A percentile compares a stretch with the other conserved stretches of the same genome.
Conservation (phyloP, 1,139 yeast species). For the Hyphopichia burtonii region DNA sequence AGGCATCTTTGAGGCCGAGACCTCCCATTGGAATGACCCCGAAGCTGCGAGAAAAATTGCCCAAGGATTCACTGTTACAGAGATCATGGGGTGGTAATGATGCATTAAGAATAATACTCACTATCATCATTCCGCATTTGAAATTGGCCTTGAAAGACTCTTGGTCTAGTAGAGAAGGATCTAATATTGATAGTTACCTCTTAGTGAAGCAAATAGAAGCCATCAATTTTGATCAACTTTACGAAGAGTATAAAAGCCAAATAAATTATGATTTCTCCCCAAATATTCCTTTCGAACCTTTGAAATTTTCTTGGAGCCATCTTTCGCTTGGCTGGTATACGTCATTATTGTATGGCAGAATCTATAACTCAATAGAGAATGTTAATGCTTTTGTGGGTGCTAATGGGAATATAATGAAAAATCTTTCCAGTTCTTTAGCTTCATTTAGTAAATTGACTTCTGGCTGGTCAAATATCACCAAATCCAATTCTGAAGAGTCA, state of each 20-base stretch:
- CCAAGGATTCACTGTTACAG: conserved; percentile 47
- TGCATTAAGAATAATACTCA: conserved; percentile 45
- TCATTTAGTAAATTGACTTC: conserved; percentile 45
- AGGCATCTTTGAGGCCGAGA: conserved; percentile 35
- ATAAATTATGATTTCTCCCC: conserved; percentile 37
- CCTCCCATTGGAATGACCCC: conserved; percentile 65
- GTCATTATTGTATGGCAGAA: conserved; percentile 63
- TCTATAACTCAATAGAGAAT: conserved; percentile 48
- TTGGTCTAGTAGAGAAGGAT: conserved; percentile 25
- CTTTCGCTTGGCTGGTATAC: conserved; percentile 76
- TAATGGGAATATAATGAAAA: conserved; percentile 29
- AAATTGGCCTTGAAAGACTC: conserved; percentile 36
- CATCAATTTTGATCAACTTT: conserved; percentile 23
- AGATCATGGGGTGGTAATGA: conserved; percentile 63
- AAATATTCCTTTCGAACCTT: conserved; percentile 42
- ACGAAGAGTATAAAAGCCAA: conserved; percentile 18
- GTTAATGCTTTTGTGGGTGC: conserved; percentile 22
- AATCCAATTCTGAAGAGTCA: conserved; percentile 11
- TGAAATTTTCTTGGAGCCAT: conserved; percentile 60
- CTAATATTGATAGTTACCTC: conserved; percentile 28
- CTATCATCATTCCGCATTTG: conserved; percentile 40
- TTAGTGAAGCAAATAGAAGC: conserved; percentile 42
- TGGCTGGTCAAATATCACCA: conserved; percentile 36
- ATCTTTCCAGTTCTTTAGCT: conserved; percentile 41
- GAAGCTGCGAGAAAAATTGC: conserved; percentile 58